These are phyloP conservation scores for Picea mariana DNA, from an alignment of 83 land plant genomes.

Conservation along the genomic window DNA sequence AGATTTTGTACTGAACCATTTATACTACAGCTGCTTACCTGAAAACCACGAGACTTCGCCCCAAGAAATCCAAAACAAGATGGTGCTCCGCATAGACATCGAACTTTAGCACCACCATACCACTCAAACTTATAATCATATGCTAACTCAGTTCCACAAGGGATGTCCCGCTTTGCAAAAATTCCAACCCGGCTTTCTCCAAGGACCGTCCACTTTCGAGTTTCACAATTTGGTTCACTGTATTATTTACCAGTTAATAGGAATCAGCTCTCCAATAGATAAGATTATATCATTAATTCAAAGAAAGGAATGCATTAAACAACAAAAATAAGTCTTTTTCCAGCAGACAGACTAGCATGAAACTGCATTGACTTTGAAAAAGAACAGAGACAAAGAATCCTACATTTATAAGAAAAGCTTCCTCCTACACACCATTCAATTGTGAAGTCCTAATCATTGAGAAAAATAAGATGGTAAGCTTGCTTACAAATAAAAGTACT, in stretches of 20 bases:
- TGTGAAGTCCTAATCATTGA: not conserved
- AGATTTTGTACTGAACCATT: not conserved
- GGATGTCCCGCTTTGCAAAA: constrained; percentile 81
- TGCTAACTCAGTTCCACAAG: constrained; percentile 63
- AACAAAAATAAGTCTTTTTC: not conserved
- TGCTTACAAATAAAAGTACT: constrained; percentile 17
- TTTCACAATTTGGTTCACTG: constrained; percentile 89
- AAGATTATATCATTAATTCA: not conserved
- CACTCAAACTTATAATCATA: constrained; percentile 81
- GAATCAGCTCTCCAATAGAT: not conserved
- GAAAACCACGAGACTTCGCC: constrained; percentile 80
- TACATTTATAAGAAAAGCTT: not conserved
- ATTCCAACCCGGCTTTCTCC: constrained; percentile 90
- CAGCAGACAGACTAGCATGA: not conserved
- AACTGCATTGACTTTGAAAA: not conserved
- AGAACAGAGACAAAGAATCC: not conserved
- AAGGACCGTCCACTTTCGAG: constrained; percentile 82
- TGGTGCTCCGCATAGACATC: constrained; percentile 81
- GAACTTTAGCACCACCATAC: constrained; percentile 84
- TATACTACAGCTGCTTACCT: constrained; percentile 32
- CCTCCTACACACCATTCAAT: not conserved
- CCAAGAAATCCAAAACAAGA: constrained; percentile 86
- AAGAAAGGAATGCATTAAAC: not conserved
- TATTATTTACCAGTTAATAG: constrained; percentile 8
- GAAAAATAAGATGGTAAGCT: not conserved